A percentile compares a stretch with the other conserved stretches of the same genome.
phyloP scores from a whole-genome alignment of 2,329 filamentous ascomycete genomes.

The Eurotiales sp. region DNA sequence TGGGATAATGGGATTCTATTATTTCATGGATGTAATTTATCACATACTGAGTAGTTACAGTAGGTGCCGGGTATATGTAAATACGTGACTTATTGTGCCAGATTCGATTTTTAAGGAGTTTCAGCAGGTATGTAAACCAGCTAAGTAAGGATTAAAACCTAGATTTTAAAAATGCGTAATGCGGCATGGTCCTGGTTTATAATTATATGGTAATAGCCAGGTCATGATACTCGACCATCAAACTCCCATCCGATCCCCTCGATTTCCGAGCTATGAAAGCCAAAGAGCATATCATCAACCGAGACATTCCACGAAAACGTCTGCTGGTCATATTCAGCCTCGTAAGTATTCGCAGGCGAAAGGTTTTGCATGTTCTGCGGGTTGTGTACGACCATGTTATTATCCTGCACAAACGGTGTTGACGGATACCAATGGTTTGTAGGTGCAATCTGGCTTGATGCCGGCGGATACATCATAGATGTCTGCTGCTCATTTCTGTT shows the following conservation, averaged over 20 bases:
- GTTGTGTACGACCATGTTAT: background rate
- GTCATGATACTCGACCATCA: background rate
- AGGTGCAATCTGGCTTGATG: background rate
- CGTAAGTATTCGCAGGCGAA: background rate
- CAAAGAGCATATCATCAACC: slow-evolving; percentile 31
- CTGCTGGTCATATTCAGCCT: background rate
- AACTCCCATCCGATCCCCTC: slow-evolving; percentile 12
- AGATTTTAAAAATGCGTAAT: too few species aligned
- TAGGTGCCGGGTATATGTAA: too few species aligned
- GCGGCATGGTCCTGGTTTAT: too few species aligned
- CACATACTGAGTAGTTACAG: too few species aligned
- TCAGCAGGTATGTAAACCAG: too few species aligned
- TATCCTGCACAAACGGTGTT: background rate
- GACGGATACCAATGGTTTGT: background rate
- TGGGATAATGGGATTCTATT: background rate
- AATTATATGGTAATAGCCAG: background rate
- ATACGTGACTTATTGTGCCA: too few species aligned
- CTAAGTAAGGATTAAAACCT: too few species aligned
- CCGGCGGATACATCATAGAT: background rate
- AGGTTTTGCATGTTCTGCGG: background rate
- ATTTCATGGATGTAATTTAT: too few species aligned
- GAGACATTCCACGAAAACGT: slow-evolving; percentile 8
- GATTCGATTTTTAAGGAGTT: too few species aligned
- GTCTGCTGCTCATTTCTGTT: background rate
- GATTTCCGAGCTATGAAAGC: slow-evolving; percentile 28